Evolutionary conservation across 768 basidiomycete species (phyloP).

Genomic region (Podaxis sp.): DNA sequence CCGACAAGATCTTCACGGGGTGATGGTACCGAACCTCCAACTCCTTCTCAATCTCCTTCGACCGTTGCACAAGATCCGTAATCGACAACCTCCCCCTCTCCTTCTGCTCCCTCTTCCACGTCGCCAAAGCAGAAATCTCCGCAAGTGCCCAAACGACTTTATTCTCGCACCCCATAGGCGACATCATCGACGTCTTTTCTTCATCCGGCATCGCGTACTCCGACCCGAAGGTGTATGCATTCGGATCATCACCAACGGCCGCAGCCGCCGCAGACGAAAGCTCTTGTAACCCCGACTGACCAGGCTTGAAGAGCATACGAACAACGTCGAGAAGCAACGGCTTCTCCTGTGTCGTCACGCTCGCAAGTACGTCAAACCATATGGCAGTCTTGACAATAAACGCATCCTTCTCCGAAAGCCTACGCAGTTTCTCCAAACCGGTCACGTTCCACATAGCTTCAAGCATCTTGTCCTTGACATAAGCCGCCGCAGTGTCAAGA

Average conservation of each 20-base stretch:
- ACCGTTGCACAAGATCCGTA: conserved; percentile 55
- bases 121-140: conserved; percentile 62
- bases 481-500: conserved; percentile 58
- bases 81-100: conserved; percentile 50
- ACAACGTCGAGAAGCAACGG: conserved; percentile 61
- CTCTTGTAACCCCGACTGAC: conserved; percentile 37
- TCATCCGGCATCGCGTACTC: background rate
- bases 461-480: conserved; percentile 48
- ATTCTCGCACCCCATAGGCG: conserved; percentile 85
- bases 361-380: conserved; percentile 86
- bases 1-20: conserved; percentile 21
- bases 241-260: background rate
- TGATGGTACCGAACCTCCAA: conserved; percentile 20
- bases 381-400: conserved; percentile 84
- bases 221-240: background rate
- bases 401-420: conserved; percentile 45
- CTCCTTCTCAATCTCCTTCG: conserved; percentile 46
- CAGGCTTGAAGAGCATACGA: conserved; percentile 52
- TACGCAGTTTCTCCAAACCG: conserved; percentile 42
- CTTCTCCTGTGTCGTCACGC: conserved; percentile 58
- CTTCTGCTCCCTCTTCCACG: conserved; percentile 56
- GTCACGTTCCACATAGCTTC: conserved; percentile 32
- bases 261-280: conserved; percentile 12
- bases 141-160: conserved; percentile 76
- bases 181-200: conserved; percentile 65